phyloP scores from a whole-genome alignment of 768 basidiomycete genomes.

The Trametes sanguinea region DNA sequence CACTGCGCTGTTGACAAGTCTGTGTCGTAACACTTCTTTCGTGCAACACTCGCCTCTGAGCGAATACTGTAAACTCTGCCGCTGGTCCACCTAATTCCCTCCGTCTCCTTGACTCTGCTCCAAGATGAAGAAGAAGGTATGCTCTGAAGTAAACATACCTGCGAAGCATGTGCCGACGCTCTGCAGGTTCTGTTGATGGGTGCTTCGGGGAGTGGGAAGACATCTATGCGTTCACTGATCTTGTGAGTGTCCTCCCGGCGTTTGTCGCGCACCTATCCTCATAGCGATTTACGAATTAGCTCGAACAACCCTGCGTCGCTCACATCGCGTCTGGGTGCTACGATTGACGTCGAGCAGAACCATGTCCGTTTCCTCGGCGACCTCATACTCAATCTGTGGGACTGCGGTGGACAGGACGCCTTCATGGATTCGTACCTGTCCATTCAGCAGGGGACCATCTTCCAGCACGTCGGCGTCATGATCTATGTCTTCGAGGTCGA shows the following conservation, averaged over 20 bases:
- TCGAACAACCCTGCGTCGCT: slow-evolving; percentile 93
- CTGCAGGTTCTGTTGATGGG: slow-evolving; percentile 95
- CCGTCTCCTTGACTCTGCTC: not conserved
- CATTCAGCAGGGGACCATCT: slow-evolving; percentile 90
- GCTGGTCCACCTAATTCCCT: not conserved
- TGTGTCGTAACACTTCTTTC: not conserved
- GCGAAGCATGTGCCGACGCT: not conserved
- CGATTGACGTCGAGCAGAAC: slow-evolving; percentile 97
- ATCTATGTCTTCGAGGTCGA: slow-evolving; percentile 99
- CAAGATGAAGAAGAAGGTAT: slow-evolving; percentile 63
- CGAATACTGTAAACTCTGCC: no score
- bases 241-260: slow-evolving; percentile 62
- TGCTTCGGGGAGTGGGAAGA: slow-evolving; percentile 91
- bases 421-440: slow-evolving; percentile 98
- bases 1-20: not conserved
- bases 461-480: slow-evolving; percentile 94
- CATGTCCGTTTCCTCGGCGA: slow-evolving; percentile 97
- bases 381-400: slow-evolving; percentile 95
- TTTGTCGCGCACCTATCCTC: slow-evolving; percentile 12
- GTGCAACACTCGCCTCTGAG: no score
- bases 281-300: slow-evolving; percentile 41
- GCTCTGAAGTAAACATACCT: not conserved
- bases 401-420: slow-evolving; percentile 97
- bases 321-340: slow-evolving; percentile 90
- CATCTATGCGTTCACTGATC: slow-evolving; percentile 98